Evolutionary conservation across 768 basidiomycete genomes (phyloP), one percentile per base, ranked within the genome.

Genomic region (Lactarius psammicola): DNA sequence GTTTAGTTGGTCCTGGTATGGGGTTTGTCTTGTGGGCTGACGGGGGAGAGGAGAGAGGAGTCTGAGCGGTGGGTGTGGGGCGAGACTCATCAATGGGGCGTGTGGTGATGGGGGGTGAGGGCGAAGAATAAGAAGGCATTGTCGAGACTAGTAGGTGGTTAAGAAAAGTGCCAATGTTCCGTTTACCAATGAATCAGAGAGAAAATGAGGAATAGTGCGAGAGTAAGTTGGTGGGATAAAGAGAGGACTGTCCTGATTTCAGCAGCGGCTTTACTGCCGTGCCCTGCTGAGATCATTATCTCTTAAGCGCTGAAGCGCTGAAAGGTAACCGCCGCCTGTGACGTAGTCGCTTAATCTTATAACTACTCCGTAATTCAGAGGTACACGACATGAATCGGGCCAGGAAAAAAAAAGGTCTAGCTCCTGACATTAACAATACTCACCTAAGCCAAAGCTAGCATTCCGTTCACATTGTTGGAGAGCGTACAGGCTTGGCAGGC

Each of bases 61-160:
- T 18, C 20, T 53, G 65, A 17, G 49, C 49, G 13, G n/a, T 44
- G 33, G 56, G 40, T 6, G 40, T 33, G 11, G 65, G 40, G 11
- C 60, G 65, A 36, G 56, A 4, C n/a, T 63, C 40, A 30, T 62
- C 56, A 13, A 34, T 17, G 15, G 28, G 23, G 1, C 56, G 56
- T 23, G 65, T 34, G 40, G 56, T 15, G n/a, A 63, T 40, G 49
- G 65, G 65, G 5, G 61, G 61, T 2, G 61, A 46, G 20, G 56
- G 20, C 4, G 65, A 58, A 53, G 61, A 15, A 38, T 58, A 66
- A 2, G 61, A 23, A 28, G 65, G 61, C 65, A 66, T 66, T 15
- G 18, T 30, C 4, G 23, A 30, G 20, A 20, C 18, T 33, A 2
- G 36, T 34, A 34, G 15, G 15, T 15, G 31, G 55, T 15, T 7